Evolutionary conservation across 2,329 filamentous ascomycete genomes (phyloP), one percentile per base, ranked within the genome.

Genomic region (Paecilomyces variotii): DNA sequence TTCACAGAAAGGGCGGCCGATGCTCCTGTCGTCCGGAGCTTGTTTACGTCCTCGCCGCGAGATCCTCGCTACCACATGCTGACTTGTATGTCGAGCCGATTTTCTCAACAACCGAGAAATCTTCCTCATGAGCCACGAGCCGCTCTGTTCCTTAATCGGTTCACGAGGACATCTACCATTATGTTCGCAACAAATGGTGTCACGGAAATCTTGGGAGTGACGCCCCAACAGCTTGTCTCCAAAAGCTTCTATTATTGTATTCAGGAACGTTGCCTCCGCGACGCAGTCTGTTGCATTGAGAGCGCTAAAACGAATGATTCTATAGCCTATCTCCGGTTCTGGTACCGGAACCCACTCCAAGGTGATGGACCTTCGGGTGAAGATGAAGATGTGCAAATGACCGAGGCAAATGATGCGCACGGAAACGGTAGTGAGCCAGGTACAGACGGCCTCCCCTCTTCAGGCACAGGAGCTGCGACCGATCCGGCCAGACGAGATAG

Each of bases 41-140:
- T 93, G 28, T 95, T 95, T 72, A 87, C 89, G 2, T 90, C 87
- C 27, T 93, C 90, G 6, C 88, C 89, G 12, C 82, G 86, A 67
- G 91, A 96, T 68, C 90, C 90, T 19, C 86, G 90, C 62, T 95
- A 95, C 72, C 89, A 94, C 74, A 95, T 95, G 90, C 78, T 95
- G 69, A 88, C 90, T 58, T 89, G 92, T 63, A 79, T 95, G 14
- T 95, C 91, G 10, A 83, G 86, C 68, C 94, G 93, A 71, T 95
- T 95, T 76, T 70, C 70, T 5, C 68, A 71, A 56, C 62, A 76
- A 67, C 62, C 77, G 69, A 80, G 80, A 63, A 80, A 82, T 71
- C 78, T 84, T 0, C 78, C 83, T 14, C 87, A 90, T 63, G 91
- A 95, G 71, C 90, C 90, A 7, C 83, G 91, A 49, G 91, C 90